Evolutionary conservation across 2,329 filamentous ascomycete genomes (phyloP).

Genomic region (Fusarium continuum): DNA sequence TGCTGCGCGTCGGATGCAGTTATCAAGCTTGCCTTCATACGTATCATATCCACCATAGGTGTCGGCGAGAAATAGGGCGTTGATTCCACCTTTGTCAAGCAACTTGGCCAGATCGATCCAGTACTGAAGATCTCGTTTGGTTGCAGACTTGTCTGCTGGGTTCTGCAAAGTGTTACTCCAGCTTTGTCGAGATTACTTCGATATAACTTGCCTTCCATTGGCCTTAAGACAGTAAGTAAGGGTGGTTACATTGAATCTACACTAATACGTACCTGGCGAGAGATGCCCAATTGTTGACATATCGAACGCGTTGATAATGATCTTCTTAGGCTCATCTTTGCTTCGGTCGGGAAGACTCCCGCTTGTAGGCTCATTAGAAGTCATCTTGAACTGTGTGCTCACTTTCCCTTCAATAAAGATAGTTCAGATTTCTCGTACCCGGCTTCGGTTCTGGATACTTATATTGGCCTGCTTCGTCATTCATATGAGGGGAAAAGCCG

Average conservation of each 20-base stretch:
- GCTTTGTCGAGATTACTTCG: accelerated
- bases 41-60: slow-evolving; percentile 72
- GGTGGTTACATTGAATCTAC: too few relatives aligned
- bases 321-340: slow-evolving; percentile 43
- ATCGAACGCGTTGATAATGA: slow-evolving; percentile 71
- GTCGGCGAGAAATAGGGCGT: slow-evolving; percentile 72
- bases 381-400: too few relatives aligned
- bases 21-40: slow-evolving; percentile 66
- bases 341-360: neutral
- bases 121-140: slow-evolving; percentile 68
- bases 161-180: slow-evolving; percentile 53
- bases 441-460: neutral
- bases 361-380: neutral
- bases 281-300: slow-evolving; percentile 73
- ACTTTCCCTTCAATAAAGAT: too few relatives aligned
- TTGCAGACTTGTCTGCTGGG: slow-evolving; percentile 67
- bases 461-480: neutral
- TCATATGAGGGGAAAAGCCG: neutral
- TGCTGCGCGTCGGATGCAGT: slow-evolving; percentile 68
- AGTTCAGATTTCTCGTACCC: neutral
- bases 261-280: too few relatives aligned
- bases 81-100: slow-evolving; percentile 69
- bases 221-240: too few relatives aligned
- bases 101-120: slow-evolving; percentile 72
- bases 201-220: slow-evolving; percentile 67